Conservation (phyloP, 176 grass and related monocot genomes). For the Carex myosuroides region DNA sequence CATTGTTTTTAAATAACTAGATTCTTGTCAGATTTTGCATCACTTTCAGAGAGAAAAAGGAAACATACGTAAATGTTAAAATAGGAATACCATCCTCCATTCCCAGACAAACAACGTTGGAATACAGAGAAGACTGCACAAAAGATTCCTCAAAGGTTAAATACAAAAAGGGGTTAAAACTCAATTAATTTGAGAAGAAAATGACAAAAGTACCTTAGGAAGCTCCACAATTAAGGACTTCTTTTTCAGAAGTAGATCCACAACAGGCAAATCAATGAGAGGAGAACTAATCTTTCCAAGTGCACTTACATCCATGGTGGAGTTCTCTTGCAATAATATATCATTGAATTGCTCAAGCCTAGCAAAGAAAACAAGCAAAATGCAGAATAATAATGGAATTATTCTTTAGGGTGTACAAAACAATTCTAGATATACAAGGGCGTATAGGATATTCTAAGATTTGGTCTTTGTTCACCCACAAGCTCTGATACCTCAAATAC, state of each 20-base stretch:
- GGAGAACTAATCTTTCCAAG: slow-evolving; percentile 32
- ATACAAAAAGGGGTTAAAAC: not conserved
- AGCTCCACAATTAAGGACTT: slow-evolving; percentile 54
- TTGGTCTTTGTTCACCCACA: not conserved
- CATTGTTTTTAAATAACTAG: not conserved
- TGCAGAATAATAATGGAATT: slow-evolving; percentile 17
- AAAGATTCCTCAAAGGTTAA: slow-evolving; percentile 18
- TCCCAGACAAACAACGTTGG: slow-evolving; percentile 76
- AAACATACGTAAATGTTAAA: slow-evolving; percentile 71
- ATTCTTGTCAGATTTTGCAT: not conserved
- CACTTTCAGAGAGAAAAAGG: not conserved
- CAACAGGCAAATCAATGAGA: slow-evolving; percentile 41
- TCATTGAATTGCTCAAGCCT: slow-evolving; percentile 98
- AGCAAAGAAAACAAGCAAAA: slow-evolving; percentile 11
- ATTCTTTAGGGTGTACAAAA: not conserved
- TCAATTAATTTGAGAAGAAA: not conserved
- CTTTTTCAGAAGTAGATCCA: slow-evolving; percentile 50
- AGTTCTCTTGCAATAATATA: slow-evolving; percentile 78
- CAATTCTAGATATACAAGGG: not conserved
- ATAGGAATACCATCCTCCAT: slow-evolving; percentile 76
- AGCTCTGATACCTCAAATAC: not conserved
- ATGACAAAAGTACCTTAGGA: slow-evolving; percentile 50
- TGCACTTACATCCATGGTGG: slow-evolving; percentile 29
- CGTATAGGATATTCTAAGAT: not conserved
- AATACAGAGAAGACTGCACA: slow-evolving; percentile 75